phyloP scores from a whole-genome alignment of 169 alveolate species.

The Cryptosporidium felis region DNA sequence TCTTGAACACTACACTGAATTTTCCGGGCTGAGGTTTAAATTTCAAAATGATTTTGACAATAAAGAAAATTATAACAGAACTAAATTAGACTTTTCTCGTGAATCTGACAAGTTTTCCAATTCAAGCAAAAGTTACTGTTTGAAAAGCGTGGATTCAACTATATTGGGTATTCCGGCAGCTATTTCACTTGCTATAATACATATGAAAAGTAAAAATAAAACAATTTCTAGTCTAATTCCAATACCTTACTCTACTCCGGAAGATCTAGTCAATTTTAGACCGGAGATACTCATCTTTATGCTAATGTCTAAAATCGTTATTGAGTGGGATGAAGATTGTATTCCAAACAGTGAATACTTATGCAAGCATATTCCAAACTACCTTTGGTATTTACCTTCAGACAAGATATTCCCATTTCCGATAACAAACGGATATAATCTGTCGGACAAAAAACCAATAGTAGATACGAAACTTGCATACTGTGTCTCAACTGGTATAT shows the following conservation, averaged over 20 bases:
- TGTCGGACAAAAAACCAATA: neutral
- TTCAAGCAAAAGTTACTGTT: constrained; percentile 50
- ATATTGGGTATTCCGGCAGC: constrained; percentile 33
- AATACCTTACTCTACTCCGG: constrained; percentile 43
- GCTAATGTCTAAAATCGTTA: constrained; percentile 41
- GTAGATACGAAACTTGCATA: neutral
- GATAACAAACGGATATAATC: neutral
- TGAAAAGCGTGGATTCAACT: constrained; percentile 36
- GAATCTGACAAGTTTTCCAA: constrained; percentile 5
- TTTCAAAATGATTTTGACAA: constrained; percentile 7
- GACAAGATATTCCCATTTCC: constrained; percentile 53
- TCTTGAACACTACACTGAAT: constrained; percentile 29
- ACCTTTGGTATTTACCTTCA: constrained; percentile 47
- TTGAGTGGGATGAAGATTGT: constrained; percentile 47
- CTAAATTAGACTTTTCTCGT: neutral
- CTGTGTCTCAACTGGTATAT: constrained; percentile 7
- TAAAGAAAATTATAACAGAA: neutral
- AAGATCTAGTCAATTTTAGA: constrained; percentile 40
- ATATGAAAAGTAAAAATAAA: constrained; percentile 13
- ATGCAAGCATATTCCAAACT: constrained; percentile 23
- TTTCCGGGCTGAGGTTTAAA: constrained; percentile 31
- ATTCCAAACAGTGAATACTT: constrained; percentile 21
- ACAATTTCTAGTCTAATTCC: constrained; percentile 17
- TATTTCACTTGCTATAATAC: constrained; percentile 43
- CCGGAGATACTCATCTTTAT: constrained; percentile 53